Conservation (phyloP, 1,284 basidiomycete genomes). For the Pholiota adiposa region DNA sequence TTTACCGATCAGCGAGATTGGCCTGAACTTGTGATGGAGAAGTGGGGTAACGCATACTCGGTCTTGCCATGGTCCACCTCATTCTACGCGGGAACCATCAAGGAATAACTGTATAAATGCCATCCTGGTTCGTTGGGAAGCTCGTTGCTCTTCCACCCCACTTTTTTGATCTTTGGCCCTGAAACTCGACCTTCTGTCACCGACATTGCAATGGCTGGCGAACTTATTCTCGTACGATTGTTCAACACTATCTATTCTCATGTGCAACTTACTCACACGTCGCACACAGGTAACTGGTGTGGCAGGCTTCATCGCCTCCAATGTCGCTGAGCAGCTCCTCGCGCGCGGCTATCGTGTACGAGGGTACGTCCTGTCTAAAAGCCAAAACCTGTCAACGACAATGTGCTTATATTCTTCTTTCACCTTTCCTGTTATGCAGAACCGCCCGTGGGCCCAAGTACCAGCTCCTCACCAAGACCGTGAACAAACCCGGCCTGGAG, state of each 20-base stretch:
- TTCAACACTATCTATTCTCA: too few relatives aligned
- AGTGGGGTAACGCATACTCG: not conserved
- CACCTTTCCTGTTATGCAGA: constrained; percentile 5
- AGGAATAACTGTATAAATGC: not conserved
- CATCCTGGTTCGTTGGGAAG: not conserved
- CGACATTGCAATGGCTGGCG: not conserved
- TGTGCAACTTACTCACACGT: not conserved
- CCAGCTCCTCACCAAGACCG: constrained; percentile 15
- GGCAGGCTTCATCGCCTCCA: constrained; percentile 30
- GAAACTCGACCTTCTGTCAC: not conserved
- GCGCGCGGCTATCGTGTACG: constrained; percentile 25
- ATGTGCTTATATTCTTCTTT: not conserved
- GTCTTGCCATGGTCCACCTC: not conserved
- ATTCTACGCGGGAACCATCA: not conserved
- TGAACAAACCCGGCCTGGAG: constrained; percentile 31
- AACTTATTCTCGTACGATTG: not conserved
- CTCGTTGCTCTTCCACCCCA: not conserved
- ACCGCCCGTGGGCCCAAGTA: constrained; percentile 26
- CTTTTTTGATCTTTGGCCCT: not conserved
- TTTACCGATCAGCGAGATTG: not conserved
- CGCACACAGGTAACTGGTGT: constrained; percentile 30
- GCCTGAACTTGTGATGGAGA: not conserved
- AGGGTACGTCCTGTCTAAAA: constrained; percentile 16
- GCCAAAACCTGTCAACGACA: not conserved
- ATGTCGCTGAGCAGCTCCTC: constrained; percentile 26